Evolutionary conservation across 1,284 basidiomycete species (phyloP).

Genomic region (Agroathelia rolfsii): DNA sequence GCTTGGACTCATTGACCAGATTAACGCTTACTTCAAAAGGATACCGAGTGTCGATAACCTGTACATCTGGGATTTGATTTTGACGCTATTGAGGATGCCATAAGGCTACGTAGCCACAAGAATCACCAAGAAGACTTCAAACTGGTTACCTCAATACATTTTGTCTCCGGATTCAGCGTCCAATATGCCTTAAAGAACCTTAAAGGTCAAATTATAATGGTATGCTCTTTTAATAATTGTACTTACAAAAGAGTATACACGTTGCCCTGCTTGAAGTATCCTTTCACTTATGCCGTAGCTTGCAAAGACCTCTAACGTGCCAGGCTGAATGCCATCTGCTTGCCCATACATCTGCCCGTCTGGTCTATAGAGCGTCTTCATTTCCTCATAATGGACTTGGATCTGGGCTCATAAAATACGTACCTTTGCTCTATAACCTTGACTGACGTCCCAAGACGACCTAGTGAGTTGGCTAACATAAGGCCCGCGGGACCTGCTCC

Average conservation of each 20-base stretch:
- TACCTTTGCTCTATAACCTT: conserved; percentile 60
- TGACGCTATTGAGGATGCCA: background rate
- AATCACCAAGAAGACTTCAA: background rate
- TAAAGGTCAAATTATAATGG: background rate
- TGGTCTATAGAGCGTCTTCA: no score
- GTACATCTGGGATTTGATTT: background rate
- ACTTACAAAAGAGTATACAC: no score
- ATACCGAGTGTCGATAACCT: background rate
- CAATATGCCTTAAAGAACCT: conserved; percentile 2
- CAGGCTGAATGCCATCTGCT: conserved; percentile 23
- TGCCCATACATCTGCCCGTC: no score
- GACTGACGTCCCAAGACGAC: conserved; percentile 47
- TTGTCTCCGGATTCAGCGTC: conserved; percentile 1
- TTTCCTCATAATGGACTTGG: no score
- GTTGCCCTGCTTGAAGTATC: background rate
- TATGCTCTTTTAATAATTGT: conserved; percentile 4
- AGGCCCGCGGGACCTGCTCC: conserved; percentile 51
- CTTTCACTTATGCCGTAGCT: conserved; percentile 16
- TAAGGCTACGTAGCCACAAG: no score
- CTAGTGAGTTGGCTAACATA: conserved; percentile 57
- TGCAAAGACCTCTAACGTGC: conserved; percentile 21
- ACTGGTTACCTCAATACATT: conserved; percentile 1
- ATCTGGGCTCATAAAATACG: no score
- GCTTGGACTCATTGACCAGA: no score
- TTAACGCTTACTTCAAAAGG: conserved; percentile 1